Base-by-base conservation (phyloP, 2,329 filamentous ascomycete genomes). In the Alternaria alternata region DNA sequence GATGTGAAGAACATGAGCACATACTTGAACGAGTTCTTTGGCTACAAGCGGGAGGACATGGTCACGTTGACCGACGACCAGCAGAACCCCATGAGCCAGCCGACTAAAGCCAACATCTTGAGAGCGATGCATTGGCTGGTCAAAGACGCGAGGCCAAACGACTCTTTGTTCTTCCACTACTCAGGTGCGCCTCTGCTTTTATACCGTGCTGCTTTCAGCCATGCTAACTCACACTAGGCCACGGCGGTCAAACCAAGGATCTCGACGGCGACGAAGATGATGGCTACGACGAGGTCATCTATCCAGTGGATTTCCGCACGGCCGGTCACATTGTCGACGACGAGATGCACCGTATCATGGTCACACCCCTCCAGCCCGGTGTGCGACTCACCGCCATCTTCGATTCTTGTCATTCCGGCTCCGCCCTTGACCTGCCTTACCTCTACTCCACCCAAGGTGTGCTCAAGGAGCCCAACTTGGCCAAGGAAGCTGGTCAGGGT, bases 101-200 rank as follows among this genome's bases (percentile, higher is more conserved):
- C 94, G 8, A 97, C 93, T 5, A 97, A 97, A 79, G 91, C 92
- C 68, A 98, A 98, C 75, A 96, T 98, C 57, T 80, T 98, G 38
- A 88, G 94, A 54, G 94, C 94, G 30, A 98, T 98, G 94, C 94
- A 97, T 77, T 98, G 94, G 94, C 83, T 98, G 20, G 93, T 97
- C 59, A 97, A 97, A 81, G 94, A 97, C 75, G 94, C 94, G 5
- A 87, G 87, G 59, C 91, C 93, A 0, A 96, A 97, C 75, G 94
- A 98, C 77, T 96, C 94, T 5, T 85, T 98, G 7, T 98, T 98
- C 81, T 97, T 98, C 83, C 94, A 98, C 81, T 98, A 97, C 78
- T 97, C 94, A 39, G 93, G 91, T 93, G 80, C 69, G 87, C n/a
- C 26, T 12, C 38, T 36, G n/a, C 24, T 75, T 7, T 20, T 16